These are phyloP conservation scores for Flaveria robusta DNA, from an alignment of 129 eudicot species.

Conservation along the genomic window DNA sequence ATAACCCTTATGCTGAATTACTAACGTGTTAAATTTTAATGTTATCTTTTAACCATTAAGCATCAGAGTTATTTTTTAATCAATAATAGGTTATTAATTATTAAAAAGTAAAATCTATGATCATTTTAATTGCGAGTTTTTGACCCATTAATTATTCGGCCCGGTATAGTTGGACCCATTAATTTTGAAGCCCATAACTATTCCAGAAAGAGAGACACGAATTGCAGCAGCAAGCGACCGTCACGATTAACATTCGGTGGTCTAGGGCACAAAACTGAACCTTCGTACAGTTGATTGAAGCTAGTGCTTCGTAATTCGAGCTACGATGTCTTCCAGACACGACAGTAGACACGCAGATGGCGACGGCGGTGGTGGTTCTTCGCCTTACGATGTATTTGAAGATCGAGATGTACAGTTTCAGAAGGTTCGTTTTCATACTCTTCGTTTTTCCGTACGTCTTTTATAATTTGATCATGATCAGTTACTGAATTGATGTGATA, in stretches of 20 bases:
- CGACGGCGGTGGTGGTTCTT: conserved; percentile 49
- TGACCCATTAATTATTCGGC: not conserved
- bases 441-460: not conserved
- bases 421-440: conserved; percentile 38
- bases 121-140: too few relatives aligned
- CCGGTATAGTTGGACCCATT: not conserved
- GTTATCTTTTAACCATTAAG: too few relatives aligned
- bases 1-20: too few relatives aligned
- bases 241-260: conserved; percentile 7
- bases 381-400: conserved; percentile 55
- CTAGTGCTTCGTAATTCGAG: conserved; percentile 22
- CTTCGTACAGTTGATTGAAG: conserved; percentile 4
- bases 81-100: too few relatives aligned
- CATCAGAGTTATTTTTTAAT: too few relatives aligned
- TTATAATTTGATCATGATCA: not conserved
- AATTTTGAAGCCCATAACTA: not conserved
- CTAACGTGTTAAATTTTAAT: too few relatives aligned
- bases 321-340: conserved; percentile 51
- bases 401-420: conserved; percentile 55
- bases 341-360: conserved; percentile 42
- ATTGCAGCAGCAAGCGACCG: not conserved
- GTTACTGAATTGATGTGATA: not conserved
- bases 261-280: conserved; percentile 38
- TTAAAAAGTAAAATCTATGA: too few relatives aligned
- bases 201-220: not conserved